These are phyloP conservation scores for Triticum urartu DNA, from an alignment of 176 grass and related monocot species.

Conservation along the genomic window DNA sequence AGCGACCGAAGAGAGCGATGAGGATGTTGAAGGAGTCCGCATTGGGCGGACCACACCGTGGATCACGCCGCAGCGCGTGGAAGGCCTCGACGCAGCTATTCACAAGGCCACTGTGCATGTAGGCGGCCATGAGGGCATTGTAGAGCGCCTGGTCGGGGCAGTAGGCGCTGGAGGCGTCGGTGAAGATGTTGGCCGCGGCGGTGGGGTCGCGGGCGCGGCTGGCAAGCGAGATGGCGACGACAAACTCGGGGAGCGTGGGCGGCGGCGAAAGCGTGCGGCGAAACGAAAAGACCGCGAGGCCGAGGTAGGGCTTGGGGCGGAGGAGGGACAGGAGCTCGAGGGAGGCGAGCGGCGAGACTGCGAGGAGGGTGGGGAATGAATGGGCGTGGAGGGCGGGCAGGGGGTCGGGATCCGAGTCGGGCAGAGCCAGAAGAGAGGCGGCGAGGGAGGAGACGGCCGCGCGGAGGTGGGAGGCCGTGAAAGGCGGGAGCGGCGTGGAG, in stretches of 20 bases:
- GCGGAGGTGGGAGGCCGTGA: slow-evolving; percentile 31
- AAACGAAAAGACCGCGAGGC: slow-evolving; percentile 55
- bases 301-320: slow-evolving; percentile 53
- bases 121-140: slow-evolving; percentile 82
- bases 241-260: slow-evolving; percentile 55
- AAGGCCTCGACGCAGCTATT: slow-evolving; percentile 50
- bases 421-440: slow-evolving; percentile 24
- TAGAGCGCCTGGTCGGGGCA: slow-evolving; percentile 58
- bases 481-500: neutral
- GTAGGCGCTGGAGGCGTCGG: slow-evolving; percentile 34
- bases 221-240: slow-evolving; percentile 72
- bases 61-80: slow-evolving; percentile 43
- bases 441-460: slow-evolving; percentile 45
- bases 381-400: slow-evolving; percentile 35
- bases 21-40: slow-evolving; percentile 84
- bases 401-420: slow-evolving; percentile 2
- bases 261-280: slow-evolving; percentile 47
- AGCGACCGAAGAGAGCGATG: slow-evolving; percentile 67
- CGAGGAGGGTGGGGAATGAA: slow-evolving; percentile 48
- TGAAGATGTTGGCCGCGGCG: slow-evolving; percentile 50
- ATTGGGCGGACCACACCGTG: slow-evolving; percentile 55
- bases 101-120: slow-evolving; percentile 70
- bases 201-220: slow-evolving; percentile 48
- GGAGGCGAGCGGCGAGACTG: slow-evolving; percentile 52
- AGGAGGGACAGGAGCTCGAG: slow-evolving; percentile 68